Evolutionary conservation across 169 alveolate genomes (phyloP).

Genomic region (Eimeria brunetti): DNA sequence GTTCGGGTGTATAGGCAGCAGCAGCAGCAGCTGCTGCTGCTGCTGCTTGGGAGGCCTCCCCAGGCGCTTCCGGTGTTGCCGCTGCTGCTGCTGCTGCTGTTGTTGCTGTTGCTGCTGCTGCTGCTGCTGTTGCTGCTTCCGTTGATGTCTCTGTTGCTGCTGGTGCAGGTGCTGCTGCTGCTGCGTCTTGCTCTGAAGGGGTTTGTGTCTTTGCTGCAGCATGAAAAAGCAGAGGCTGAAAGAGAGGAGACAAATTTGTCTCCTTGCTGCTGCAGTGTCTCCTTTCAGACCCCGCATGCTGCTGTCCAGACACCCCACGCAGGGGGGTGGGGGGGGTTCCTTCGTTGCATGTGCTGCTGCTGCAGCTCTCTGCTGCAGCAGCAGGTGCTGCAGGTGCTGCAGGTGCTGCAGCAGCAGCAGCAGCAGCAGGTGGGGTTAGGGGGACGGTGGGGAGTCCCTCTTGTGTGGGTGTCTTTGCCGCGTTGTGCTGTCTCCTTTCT

Average conservation of each 20-base stretch:
- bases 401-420: background rate
- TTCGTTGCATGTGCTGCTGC: background rate
- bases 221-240: slow-evolving; percentile 5
- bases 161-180: background rate
- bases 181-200: too few relatives aligned
- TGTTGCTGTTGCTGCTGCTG: background rate
- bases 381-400: background rate
- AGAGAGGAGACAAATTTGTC: background rate
- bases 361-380: background rate
- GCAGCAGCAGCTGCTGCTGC: background rate
- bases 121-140: background rate
- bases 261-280: background rate
- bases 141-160: background rate
- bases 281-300: background rate
- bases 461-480: background rate
- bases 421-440: background rate
- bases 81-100: background rate
- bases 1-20: background rate
- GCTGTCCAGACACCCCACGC: background rate
- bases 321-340: background rate
- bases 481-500: background rate
- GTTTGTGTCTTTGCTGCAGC: background rate
- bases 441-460: background rate
- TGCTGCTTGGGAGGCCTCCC: too few relatives aligned
- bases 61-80: background rate